A percentile compares a stretch with the other conserved stretches of the same genome.
phyloP scores from a whole-genome alignment of 805 yeast genomes.

The Saccharomyces paradoxus region DNA sequence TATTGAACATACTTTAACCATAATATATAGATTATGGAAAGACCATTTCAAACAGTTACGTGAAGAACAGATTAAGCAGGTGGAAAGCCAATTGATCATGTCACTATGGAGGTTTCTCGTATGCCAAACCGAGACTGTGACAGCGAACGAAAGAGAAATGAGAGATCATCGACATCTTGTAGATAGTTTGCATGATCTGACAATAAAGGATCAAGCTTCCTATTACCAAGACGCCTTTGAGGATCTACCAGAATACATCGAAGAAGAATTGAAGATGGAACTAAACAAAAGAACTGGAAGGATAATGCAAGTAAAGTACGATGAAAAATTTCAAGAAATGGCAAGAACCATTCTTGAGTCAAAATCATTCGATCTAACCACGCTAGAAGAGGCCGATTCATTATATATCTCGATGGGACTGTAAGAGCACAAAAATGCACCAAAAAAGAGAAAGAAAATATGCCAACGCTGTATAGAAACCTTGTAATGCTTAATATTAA shows the following conservation, averaged over 20 bases:
- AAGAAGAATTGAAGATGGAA: conserved; percentile 32
- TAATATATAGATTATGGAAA: conserved; percentile 18
- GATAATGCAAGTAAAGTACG: conserved; percentile 20
- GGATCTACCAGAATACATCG: conserved; percentile 34
- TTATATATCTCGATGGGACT: conserved; percentile 57
- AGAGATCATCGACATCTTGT: conserved; percentile 26
- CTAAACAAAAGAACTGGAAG: conserved; percentile 24
- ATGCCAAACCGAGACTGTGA: conserved; percentile 13
- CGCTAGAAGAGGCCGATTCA: conserved; percentile 74
- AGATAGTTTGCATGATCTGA: conserved; percentile 30
- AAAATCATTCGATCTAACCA: conserved; percentile 38
- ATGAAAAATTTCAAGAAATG: conserved; percentile 39
- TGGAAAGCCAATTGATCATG: conserved; percentile 40
- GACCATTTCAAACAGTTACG: conserved; percentile 10
- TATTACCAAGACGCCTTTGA: conserved; percentile 37
- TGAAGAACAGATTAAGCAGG: conserved; percentile 24
- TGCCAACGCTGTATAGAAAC: conserved; percentile 2
- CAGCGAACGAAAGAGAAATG: conserved; percentile 7
- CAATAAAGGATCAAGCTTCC: conserved; percentile 20
- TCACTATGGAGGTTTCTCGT: conserved; percentile 46
- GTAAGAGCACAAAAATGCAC: conserved; percentile 3
- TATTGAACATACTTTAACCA: conserved; percentile 15
- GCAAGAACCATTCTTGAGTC: conserved; percentile 61
- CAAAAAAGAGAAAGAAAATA: conserved; percentile 3
- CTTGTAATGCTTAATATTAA: conserved; percentile 2